These are phyloP conservation scores for Lipomyces starkeyi DNA, from an alignment of 805 yeast genomes.

Conservation along the genomic window DNA sequence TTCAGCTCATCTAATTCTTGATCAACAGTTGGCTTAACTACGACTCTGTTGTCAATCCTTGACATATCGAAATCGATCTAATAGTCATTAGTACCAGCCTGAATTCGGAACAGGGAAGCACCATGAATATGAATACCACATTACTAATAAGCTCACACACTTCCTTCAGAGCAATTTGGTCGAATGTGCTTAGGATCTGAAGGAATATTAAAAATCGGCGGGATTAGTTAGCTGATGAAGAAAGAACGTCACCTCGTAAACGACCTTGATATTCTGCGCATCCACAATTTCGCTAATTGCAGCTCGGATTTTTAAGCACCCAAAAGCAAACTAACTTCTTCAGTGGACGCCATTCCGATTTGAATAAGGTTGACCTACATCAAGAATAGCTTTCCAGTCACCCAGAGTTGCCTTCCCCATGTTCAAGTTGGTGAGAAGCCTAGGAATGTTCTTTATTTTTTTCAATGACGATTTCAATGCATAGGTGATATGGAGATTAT, in stretches of 20 bases:
- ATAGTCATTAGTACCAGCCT: neutral
- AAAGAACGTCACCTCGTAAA: conserved; percentile 7
- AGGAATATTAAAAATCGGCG: conserved; percentile 8
- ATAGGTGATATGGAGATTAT: conserved; percentile 39
- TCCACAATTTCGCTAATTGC: conserved; percentile 7
- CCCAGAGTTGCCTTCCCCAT: conserved; percentile 42
- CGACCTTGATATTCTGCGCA: conserved; percentile 1
- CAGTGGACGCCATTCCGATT: conserved; percentile 28
- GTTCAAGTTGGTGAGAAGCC: conserved; percentile 38
- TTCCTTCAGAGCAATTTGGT: conserved; percentile 21
- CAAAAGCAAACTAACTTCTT: conserved; percentile 10
- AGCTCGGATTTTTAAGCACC: conserved; percentile 13
- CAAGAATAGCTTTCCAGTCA: conserved; percentile 46
- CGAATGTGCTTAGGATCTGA: conserved; percentile 33
- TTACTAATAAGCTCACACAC: conserved; percentile 40
- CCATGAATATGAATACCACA: conserved; percentile 23
- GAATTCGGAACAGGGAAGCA: neutral
- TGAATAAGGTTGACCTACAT: conserved; percentile 38
- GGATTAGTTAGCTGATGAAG: neutral
- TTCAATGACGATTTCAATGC: conserved; percentile 41
- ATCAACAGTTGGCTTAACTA: conserved; percentile 46
- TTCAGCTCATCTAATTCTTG: conserved; percentile 43
- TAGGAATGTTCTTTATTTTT: conserved; percentile 45
- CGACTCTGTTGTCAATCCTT: conserved; percentile 41
- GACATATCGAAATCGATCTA: conserved; percentile 51